Percentiles rank a stretch among this genome's conserved stretches.
Conservation (phyloP, 441 rosid species). For the Pelargonium cotyledonis region DNA sequence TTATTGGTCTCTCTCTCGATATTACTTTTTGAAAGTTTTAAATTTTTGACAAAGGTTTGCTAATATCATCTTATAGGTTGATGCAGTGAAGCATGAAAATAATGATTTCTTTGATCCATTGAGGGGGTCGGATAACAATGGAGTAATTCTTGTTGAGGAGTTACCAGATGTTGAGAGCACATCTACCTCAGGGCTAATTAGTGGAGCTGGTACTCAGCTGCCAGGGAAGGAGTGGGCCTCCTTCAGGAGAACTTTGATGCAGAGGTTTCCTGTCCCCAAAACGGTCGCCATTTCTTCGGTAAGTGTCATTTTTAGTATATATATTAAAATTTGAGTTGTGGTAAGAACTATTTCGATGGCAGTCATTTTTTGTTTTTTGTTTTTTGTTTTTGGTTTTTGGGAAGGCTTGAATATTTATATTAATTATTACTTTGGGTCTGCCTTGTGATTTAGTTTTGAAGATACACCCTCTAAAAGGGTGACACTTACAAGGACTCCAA, state of each 20-base stretch:
- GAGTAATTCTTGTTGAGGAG: constrained; percentile 25
- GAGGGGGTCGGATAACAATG: constrained; percentile 32
- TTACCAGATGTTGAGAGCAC: constrained; percentile 23
- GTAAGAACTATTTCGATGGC: background rate
- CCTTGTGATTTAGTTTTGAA: no score
- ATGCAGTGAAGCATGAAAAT: constrained; percentile 20
- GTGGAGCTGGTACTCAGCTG: constrained; percentile 27
- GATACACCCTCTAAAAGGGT: no score
- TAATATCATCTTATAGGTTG: constrained; percentile 25
- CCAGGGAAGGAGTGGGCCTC: constrained; percentile 64
- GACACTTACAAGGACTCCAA: no score
- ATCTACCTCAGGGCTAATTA: constrained; percentile 18
- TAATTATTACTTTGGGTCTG: no score
- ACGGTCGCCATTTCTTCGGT: constrained; percentile 67
- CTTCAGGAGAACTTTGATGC: constrained; percentile 75
- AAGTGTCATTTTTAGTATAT: constrained; percentile 20
- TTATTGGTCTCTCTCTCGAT: background rate
- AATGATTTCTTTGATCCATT: constrained; percentile 76
- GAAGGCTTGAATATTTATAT: no score
- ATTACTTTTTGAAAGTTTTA: background rate
- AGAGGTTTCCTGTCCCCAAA: constrained; percentile 77
- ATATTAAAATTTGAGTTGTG: background rate
- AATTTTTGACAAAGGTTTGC: background rate
- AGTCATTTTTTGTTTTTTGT: no score
- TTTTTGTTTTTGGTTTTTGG: no score